Evolutionary conservation across 2,329 filamentous ascomycete genomes (phyloP), one percentile per base, ranked within the genome.

Genomic region (Aspergillus ochraceoroseus): DNA sequence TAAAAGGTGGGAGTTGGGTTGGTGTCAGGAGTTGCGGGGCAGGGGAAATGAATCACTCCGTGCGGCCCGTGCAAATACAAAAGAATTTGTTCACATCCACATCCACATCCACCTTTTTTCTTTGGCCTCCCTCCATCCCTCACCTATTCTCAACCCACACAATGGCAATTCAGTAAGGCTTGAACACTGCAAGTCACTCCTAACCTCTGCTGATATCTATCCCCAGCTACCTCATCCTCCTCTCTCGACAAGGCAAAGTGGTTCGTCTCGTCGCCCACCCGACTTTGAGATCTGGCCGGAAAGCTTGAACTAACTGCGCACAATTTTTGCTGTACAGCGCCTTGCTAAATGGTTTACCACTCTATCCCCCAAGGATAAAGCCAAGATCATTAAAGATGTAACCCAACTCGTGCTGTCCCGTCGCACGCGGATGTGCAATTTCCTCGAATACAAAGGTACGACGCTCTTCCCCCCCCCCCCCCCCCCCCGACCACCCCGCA

Each of bases 361-460:
- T 11, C 78, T 98, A 49, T 95, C 90, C 23, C 92, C 92, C 50
- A 95, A 85, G 70, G 92, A 98, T 64, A 98, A 98, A 74, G 92
- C 90, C 70, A 98, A 98, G 77, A 96, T 98, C 64, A 90, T 98
- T 77, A 98, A 98, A 71, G 92, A 98, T 75, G 92, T 98, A 59
- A 88, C 92, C 47, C 92, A 96, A 70, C 85, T 96, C 34, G 92
- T 98, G 55, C 82, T 98, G 54, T 92, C 92, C 49, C 81, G 92
- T 55, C 81, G 92, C 61, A 96, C 92, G 45, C 87, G 92, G 66
- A 98, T 98, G 92, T 98, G 92, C 79, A 98, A 98, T 71, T 98
- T 98, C 70, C 79, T 98, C 46, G 92, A 98, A 66, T 98, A 98
- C 70, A 98, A 98, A 81, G 90, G 90, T 94, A 55, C 30, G 53